Base-by-base conservation (phyloP, 2,329 filamentous ascomycete species). In the Pseudogymnoascus sp. region DNA sequence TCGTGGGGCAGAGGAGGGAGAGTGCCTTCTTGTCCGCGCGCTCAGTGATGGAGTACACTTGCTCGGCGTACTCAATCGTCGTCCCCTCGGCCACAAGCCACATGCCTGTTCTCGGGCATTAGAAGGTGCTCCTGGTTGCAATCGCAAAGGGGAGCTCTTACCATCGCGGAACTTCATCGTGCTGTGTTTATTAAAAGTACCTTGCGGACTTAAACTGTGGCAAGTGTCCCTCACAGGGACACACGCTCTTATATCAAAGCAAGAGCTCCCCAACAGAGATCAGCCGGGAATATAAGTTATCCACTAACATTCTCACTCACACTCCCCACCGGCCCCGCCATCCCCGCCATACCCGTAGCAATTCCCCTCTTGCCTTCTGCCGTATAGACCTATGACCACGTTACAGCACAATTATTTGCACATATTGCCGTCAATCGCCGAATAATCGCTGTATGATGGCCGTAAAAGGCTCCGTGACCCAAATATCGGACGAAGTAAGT, bases 41-140 rank as follows among this genome's bases (percentile, higher is more conserved):
- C 45, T 69, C 64, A 4, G 76, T 79, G 60, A 82, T 75, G 7
- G 79, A 78, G 69, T 85, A 81, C 14, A 88, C 77, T 65, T 88
- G 85, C 73, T 88, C 86, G 35, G 86, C 87, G 67, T 88, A 88
- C 69, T 88, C 83, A 25, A 86, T 79, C 59, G 79, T 77, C 71
- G 86, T 80, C 65, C 80, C 82, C 72, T 85, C 81, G 63, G 82
- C 84, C 43, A 81, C 79, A 59, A 88, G 76, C 87, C 87, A 89
- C 86, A 88, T 86, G 67, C 77, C 78, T 79, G 52, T 25, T 59
- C 14, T 16, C 16, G 8, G 12, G 62, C 38, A 63, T 41, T 28
- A 41, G 43, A 18, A 8, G n/a, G 25, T 5, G 23, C 11, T 5
- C 28, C 8, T 11, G 28, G 28, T 12, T 23, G 21, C 31, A 31